Evolutionary conservation across 352 stramenopile genomes (phyloP).

Genomic region (Globisporangium apiculatum): DNA sequence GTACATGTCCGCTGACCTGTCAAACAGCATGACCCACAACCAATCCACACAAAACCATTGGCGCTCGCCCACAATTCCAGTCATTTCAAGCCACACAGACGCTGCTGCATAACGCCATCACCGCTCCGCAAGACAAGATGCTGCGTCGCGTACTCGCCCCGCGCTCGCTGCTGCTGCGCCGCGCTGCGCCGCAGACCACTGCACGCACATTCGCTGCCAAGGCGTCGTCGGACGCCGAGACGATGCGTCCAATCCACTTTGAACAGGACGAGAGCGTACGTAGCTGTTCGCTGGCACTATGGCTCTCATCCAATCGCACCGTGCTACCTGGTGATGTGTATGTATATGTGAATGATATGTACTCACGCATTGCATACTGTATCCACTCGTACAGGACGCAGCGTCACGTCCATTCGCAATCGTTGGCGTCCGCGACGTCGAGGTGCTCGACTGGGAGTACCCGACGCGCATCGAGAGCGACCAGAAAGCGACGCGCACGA

Average conservation of each 20-base stretch:
- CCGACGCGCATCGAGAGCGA: conserved; percentile 59
- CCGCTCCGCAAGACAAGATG: conserved; percentile 7
- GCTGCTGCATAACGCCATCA: too few species aligned
- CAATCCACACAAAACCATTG: too few species aligned
- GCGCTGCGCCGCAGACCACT: conserved; percentile 6
- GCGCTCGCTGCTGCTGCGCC: conserved; percentile 11
- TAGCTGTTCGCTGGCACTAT: too few species aligned
- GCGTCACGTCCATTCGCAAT: conserved; percentile 58
- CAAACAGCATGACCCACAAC: too few species aligned
- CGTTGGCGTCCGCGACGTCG: conserved; percentile 71
- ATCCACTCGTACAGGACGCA: conserved; percentile 21
- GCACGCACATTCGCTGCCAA: conserved; percentile 20
- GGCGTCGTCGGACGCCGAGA: conserved; percentile 9
- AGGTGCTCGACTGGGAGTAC: conserved; percentile 74
- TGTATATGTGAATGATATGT: too few species aligned
- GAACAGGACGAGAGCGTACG: conserved; percentile 55
- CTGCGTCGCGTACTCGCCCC: conserved; percentile 14
- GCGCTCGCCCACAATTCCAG: conserved; percentile 12
- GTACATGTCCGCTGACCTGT: too few species aligned
- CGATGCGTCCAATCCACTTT: conserved; percentile 65
- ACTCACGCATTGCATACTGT: too few species aligned
- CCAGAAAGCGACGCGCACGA: conserved; percentile 40
- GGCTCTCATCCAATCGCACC: too few species aligned
- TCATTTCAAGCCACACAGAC: conserved; percentile 2
- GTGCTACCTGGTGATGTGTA: too few species aligned